Percentiles rank a stretch among this genome's conserved stretches.
Evolutionary conservation across 768 basidiomycete genomes (phyloP).

Genomic region (Tephrocybe sp.): DNA sequence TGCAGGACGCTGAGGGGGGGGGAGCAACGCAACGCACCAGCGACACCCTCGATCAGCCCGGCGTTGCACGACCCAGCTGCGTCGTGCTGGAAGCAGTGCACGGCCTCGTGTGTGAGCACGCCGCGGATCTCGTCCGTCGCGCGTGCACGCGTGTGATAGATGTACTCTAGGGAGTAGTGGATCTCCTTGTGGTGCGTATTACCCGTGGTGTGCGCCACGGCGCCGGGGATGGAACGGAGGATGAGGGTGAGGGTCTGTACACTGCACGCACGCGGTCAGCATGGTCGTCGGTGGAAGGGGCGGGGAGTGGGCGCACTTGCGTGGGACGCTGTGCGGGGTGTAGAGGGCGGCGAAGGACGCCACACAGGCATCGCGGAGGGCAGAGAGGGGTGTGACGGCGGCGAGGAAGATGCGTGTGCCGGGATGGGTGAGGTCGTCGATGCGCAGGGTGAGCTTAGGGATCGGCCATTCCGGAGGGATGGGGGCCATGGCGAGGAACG

Average conservation of each 20-base stretch:
- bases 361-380: slow-evolving; percentile 44
- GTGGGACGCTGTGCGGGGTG: slow-evolving; percentile 36
- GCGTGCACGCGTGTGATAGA: slow-evolving; percentile 40
- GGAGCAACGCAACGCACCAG: slow-evolving; percentile 44
- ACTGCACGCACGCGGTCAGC: no score
- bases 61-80: slow-evolving; percentile 58
- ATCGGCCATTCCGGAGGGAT: slow-evolving; percentile 41
- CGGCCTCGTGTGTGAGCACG: slow-evolving; percentile 73
- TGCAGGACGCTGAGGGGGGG: no score
- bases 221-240: slow-evolving; percentile 65
- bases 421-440: slow-evolving; percentile 60
- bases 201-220: slow-evolving; percentile 70
- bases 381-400: slow-evolving; percentile 41
- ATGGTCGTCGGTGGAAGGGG: no score
- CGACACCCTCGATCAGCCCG: slow-evolving; percentile 79
- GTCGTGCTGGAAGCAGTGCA: slow-evolving; percentile 78
- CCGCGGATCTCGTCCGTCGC: slow-evolving; percentile 66
- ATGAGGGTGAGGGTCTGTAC: slow-evolving; percentile 57
- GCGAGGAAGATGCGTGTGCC: slow-evolving; percentile 58
- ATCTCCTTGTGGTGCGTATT: slow-evolving; percentile 64
- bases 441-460: slow-evolving; percentile 54
- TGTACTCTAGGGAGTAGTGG: slow-evolving; percentile 67
- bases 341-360: slow-evolving; percentile 50
- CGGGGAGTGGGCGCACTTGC: slow-evolving; percentile 29
- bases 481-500: no score